Conservation (phyloP, 2,329 filamentous ascomycete species). For the Aspergillaceae sp. region DNA sequence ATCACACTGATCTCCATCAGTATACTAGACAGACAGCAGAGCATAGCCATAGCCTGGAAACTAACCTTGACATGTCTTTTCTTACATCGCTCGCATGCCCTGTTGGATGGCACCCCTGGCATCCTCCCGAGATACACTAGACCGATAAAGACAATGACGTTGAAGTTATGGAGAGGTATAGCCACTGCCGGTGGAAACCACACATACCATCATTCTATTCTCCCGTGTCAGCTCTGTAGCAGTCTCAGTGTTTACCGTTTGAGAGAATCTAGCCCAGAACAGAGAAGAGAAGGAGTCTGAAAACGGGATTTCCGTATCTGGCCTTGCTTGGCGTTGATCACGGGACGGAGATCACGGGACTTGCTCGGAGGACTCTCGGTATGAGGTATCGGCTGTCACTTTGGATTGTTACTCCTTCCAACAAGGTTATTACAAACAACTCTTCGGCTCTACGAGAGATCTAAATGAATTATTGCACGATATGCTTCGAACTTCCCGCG, state of each 20-base stretch:
- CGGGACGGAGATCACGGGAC: background rate
- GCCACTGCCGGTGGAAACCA: background rate
- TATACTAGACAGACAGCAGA: background rate
- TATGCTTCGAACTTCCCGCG: background rate
- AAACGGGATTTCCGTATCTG: background rate
- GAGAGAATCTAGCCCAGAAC: background rate
- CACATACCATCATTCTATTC: conserved; percentile 1
- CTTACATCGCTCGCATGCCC: conserved; percentile 33
- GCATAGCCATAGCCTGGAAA: background rate
- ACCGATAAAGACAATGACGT: background rate
- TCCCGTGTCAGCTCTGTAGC: background rate
- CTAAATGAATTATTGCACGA: background rate
- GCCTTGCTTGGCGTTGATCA: background rate
- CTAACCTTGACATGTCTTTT: conserved; percentile 32
- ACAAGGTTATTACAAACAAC: background rate
- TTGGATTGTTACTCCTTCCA: background rate
- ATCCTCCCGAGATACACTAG: conserved; percentile 10
- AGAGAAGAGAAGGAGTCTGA: background rate
- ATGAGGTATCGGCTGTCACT: background rate
- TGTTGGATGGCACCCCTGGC: conserved; percentile 34
- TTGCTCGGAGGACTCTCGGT: background rate
- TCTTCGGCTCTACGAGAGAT: background rate
- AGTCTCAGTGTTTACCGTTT: background rate
- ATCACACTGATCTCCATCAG: conserved; percentile 26
- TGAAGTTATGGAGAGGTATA: conserved; percentile 1